Conservation (phyloP, 108 stramenopile genomes). For the Skeletonema costatum region DNA sequence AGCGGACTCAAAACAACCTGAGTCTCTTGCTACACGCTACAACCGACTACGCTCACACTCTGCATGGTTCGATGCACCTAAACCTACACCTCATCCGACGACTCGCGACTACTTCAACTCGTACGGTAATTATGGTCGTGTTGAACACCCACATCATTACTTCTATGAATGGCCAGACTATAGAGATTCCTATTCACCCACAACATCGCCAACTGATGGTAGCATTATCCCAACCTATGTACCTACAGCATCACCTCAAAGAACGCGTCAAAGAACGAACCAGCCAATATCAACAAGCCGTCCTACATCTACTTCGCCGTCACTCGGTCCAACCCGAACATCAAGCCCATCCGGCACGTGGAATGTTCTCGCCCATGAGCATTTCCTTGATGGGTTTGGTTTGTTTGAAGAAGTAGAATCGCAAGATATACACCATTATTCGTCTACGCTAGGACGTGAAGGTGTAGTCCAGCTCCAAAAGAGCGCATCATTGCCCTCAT, state of each 20-base stretch:
- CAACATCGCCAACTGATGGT: background rate
- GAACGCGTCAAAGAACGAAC: background rate
- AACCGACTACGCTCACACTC: background rate
- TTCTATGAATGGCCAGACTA: background rate
- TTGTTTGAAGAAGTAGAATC: background rate
- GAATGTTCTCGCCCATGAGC: background rate
- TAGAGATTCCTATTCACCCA: background rate
- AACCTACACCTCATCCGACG: background rate
- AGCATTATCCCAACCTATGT: background rate
- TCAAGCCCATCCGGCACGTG: background rate
- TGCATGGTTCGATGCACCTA: background rate
- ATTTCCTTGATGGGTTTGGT: background rate
- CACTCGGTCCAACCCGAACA: background rate
- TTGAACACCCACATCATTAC: background rate
- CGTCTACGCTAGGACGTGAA: background rate
- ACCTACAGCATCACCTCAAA: background rate
- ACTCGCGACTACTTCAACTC: background rate
- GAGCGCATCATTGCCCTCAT: background rate
- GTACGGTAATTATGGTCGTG: background rate
- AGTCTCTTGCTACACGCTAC: no score
- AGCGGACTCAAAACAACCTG: no score
- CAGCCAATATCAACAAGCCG: background rate
- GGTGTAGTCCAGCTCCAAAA: background rate
- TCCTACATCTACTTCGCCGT: background rate
- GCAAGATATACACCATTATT: background rate